A percentile compares a stretch with the other conserved stretches of the same genome.
Conservation (phyloP, 2,329 filamentous ascomycete genomes). For the Cercospora sp. region DNA sequence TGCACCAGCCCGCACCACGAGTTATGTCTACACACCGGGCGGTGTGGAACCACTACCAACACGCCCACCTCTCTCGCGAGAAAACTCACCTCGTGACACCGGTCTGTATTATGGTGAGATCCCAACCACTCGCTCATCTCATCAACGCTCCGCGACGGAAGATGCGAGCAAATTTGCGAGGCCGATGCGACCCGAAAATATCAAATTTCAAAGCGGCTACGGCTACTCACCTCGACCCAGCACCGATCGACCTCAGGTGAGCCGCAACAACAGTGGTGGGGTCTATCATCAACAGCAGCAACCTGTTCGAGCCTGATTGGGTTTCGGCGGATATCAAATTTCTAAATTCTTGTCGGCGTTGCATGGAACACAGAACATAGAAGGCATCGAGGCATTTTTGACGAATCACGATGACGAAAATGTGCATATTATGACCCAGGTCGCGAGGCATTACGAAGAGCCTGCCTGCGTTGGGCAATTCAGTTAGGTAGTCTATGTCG, state of each 20-base stretch:
- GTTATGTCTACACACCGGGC: constrained; percentile 32
- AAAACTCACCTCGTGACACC: constrained; percentile 20
- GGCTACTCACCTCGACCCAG: constrained; percentile 16
- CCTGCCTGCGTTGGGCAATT: constrained; percentile 19
- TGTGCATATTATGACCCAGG: constrained; percentile 20
- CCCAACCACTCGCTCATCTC: constrained; percentile 27
- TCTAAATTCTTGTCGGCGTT: constrained; percentile 2
- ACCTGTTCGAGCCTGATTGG: constrained; percentile 15
- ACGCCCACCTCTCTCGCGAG: constrained; percentile 17
- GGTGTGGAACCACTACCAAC: constrained; percentile 27
- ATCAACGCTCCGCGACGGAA: constrained; percentile 33
- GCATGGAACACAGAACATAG: constrained; percentile 20
- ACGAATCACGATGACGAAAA: constrained; percentile 17
- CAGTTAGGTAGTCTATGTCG: not conserved
- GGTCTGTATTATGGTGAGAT: constrained; percentile 30
- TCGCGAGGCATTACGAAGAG: constrained; percentile 15
- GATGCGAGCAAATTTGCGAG: constrained; percentile 36
- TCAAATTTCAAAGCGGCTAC: constrained; percentile 37
- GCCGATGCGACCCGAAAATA: constrained; percentile 41
- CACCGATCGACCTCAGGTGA: constrained; percentile 23
- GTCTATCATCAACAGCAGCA: constrained; percentile 11
- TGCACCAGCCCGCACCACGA: constrained; percentile 29
- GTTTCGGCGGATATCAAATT: not conserved
- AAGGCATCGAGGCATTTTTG: constrained; percentile 5
- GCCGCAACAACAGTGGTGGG: constrained; percentile 20